Percentiles rank a stretch among this genome's conserved stretches.
Evolutionary conservation across 2,329 filamentous ascomycete species (phyloP).

Genomic region (Ceratocystis lukuohia): DNA sequence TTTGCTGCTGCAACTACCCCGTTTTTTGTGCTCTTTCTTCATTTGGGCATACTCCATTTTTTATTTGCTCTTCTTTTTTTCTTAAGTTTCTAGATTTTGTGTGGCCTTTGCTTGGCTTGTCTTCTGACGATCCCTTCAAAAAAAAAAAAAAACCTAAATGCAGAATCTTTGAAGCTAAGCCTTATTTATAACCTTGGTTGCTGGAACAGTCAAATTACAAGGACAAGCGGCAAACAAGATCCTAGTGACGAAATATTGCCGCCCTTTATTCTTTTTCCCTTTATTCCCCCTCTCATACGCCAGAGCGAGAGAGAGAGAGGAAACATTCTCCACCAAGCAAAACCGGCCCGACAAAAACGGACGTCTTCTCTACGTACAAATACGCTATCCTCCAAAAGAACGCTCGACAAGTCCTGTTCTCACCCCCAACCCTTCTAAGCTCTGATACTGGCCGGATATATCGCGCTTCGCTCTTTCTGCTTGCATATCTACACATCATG

Average conservation of each 20-base stretch:
- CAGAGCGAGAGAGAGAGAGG: background rate
- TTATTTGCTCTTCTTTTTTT: background rate
- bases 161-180: too few relatives aligned
- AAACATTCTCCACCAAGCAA: background rate
- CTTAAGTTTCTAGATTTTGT: background rate
- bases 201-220: too few relatives aligned
- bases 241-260: background rate
- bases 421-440: too few relatives aligned
- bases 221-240: background rate
- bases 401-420: too few relatives aligned
- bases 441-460: too few relatives aligned
- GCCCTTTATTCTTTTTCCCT: background rate
- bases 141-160: background rate
- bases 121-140: background rate
- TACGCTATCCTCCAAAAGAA: too few relatives aligned
- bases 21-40: background rate
- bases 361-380: too few relatives aligned
- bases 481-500: conserved; percentile 32
- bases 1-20: background rate
- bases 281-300: background rate
- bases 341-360: background rate
- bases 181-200: too few relatives aligned
- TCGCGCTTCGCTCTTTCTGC: background rate
- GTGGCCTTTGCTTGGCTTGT: background rate
- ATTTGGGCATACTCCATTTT: background rate